These are phyloP conservation scores for Centella asiatica DNA, from an alignment of 129 eudicot species.

Conservation along the genomic window DNA sequence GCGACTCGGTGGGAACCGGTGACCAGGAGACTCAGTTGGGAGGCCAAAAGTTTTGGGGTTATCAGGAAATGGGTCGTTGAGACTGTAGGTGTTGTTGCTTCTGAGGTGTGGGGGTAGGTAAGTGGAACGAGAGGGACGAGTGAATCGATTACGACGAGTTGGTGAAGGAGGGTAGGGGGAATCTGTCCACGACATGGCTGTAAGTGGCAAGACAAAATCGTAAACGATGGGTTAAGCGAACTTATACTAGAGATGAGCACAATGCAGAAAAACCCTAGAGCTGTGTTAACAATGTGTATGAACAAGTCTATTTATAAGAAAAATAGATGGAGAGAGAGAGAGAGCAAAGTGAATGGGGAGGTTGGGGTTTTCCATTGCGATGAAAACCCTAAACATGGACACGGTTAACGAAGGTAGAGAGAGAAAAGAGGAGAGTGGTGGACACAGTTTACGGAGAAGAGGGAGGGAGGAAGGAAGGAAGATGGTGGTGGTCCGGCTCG, in stretches of 20 bases:
- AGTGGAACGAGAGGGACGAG: conserved; percentile 18
- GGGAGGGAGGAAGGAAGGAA: not conserved
- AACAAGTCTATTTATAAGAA: too few relatives aligned
- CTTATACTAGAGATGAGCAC: not conserved
- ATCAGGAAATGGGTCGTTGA: not conserved
- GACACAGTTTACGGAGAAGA: not conserved
- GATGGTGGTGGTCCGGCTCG: too few relatives aligned
- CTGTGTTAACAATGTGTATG: not conserved
- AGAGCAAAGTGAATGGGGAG: not conserved
- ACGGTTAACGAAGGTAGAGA: not conserved
- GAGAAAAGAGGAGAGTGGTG: not conserved
- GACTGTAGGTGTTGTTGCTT: not conserved
- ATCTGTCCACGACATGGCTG: not conserved
- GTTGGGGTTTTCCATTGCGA: not conserved
- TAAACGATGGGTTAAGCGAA: too few relatives aligned
- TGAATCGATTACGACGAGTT: not conserved
- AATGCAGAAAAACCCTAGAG: not conserved
- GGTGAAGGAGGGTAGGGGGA: not conserved
- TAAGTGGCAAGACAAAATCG: too few relatives aligned
- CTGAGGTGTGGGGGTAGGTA: conserved; percentile 33
- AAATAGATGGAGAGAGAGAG: too few relatives aligned
- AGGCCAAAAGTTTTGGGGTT: not conserved
- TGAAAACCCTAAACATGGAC: not conserved
- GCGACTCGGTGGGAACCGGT: not conserved
- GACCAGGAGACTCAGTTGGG: not conserved